phyloP scores from a whole-genome alignment of 140 eudicot species.

The Oenanthe javanica region DNA sequence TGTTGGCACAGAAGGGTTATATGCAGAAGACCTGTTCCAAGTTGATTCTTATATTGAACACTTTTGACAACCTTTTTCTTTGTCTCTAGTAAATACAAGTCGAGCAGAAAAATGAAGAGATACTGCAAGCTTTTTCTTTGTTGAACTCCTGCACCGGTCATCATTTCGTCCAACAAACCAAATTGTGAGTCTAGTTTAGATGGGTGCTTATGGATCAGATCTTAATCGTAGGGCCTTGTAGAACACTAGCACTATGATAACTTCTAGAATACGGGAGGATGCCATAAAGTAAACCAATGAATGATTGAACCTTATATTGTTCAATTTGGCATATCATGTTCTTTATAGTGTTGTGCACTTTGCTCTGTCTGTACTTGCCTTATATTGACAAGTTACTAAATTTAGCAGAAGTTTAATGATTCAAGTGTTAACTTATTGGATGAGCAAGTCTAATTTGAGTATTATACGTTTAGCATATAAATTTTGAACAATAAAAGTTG shows the following conservation, averaged over 20 bases:
- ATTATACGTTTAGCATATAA: background rate
- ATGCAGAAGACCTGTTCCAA: background rate
- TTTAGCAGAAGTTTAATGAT: background rate
- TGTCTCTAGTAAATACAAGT: background rate
- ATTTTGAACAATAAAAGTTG: background rate
- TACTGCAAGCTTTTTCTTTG: background rate
- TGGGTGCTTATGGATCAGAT: background rate
- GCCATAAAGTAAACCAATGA: background rate
- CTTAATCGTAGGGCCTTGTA: background rate
- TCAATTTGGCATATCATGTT: background rate
- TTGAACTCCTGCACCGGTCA: background rate
- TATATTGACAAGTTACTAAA: too few species aligned
- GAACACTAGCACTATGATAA: background rate
- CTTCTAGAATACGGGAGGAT: too few species aligned
- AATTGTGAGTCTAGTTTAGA: background rate
- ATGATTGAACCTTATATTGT: background rate
- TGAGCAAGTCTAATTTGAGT: background rate
- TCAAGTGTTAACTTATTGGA: background rate
- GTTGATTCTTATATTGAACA: background rate
- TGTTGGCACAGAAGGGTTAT: background rate
- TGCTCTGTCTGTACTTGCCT: background rate
- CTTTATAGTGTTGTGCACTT: background rate
- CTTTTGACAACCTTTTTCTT: background rate
- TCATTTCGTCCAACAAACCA: background rate
- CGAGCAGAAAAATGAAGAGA: background rate